Evolutionary conservation across 176 grass and related monocot species (phyloP), one percentile per base, ranked within the genome.

Genomic region (Elaeis guineensis): DNA sequence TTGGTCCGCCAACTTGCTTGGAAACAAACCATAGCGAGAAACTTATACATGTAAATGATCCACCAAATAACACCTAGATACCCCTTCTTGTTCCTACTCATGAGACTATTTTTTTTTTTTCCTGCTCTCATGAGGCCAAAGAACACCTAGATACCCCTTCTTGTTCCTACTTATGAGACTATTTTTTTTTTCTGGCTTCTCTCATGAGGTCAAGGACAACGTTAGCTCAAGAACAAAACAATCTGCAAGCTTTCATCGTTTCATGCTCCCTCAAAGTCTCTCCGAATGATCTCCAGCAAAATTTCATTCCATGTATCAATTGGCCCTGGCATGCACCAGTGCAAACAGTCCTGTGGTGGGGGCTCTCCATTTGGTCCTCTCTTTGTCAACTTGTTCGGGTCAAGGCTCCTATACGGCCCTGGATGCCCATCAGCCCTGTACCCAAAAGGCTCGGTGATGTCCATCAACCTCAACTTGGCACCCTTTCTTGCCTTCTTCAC

Each of bases 311-410:
- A 98, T 54, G 66, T 81, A 69, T 98, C 87, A 19, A 98, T 76
- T 4, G 87, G 84, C 52, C 93, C 93, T 52, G 92, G 92, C 92
- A 97, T 97, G 75, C 92, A 97, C 92, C 92, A 91, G 55, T 91
- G 92, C 30, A 97, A 60, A 63, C 87, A 97, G 82, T 97, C 92
- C 52, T 97, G 87, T 21, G 92, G 92, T 7, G 84, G 92, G 25
- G 92, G 92, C 26, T 82, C 78, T 63, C 87, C 92, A 53, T 97
- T 85, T 12, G 84, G 87, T 15, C 87, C 92, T 75, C 87, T 78
- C 39, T 85, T 74, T 18, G 87, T 97, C 64, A 86, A 80, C 92
- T 97, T 97, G 63, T 90, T 97, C 49, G 92, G 87, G 39, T 97
- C 83, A 28, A 72, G 72, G 62, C 54, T 97, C 62, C 86, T 90